phyloP scores from a whole-genome alignment of 176 grass and related monocot genomes.

The Alopecurus myosuroides region DNA sequence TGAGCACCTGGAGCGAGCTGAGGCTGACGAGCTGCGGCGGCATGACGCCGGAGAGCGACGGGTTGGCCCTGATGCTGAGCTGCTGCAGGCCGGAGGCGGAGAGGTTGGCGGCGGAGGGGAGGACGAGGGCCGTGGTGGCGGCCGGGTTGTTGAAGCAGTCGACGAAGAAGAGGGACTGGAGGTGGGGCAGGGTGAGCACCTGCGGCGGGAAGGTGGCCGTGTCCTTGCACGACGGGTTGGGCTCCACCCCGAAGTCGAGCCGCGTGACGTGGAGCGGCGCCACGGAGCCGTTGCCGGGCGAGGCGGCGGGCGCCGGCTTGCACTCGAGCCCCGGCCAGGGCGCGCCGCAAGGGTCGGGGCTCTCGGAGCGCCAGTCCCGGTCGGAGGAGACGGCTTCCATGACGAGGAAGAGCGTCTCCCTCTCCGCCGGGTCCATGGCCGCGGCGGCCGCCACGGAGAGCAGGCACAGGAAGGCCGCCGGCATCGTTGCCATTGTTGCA shows the following conservation, averaged over 20 bases:
- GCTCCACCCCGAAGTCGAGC: slow-evolving; percentile 78
- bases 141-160: slow-evolving; percentile 64
- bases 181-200: slow-evolving; percentile 53
- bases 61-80: slow-evolving; percentile 74
- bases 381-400: slow-evolving; percentile 93
- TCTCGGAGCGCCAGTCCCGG: slow-evolving; percentile 72
- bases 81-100: slow-evolving; percentile 60
- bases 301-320: slow-evolving; percentile 40
- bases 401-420: slow-evolving; percentile 65
- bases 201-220: slow-evolving; percentile 55
- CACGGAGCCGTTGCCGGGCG: neutral
- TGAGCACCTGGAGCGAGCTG: slow-evolving; percentile 71
- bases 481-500: neutral
- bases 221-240: slow-evolving; percentile 75
- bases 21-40: slow-evolving; percentile 51
- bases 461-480: slow-evolving; percentile 19
- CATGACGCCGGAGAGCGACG: slow-evolving; percentile 52
- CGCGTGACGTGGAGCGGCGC: slow-evolving; percentile 66
- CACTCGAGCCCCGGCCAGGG: slow-evolving; percentile 91
- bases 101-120: slow-evolving; percentile 48
- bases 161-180: slow-evolving; percentile 85
- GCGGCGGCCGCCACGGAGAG: slow-evolving; percentile 8
- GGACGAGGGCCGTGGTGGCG: slow-evolving; percentile 31
- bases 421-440: slow-evolving; percentile 55
- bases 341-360: slow-evolving; percentile 64